phyloP scores from a whole-genome alignment of 2,329 filamentous ascomycete genomes.

The Sarocladium oryzae region DNA sequence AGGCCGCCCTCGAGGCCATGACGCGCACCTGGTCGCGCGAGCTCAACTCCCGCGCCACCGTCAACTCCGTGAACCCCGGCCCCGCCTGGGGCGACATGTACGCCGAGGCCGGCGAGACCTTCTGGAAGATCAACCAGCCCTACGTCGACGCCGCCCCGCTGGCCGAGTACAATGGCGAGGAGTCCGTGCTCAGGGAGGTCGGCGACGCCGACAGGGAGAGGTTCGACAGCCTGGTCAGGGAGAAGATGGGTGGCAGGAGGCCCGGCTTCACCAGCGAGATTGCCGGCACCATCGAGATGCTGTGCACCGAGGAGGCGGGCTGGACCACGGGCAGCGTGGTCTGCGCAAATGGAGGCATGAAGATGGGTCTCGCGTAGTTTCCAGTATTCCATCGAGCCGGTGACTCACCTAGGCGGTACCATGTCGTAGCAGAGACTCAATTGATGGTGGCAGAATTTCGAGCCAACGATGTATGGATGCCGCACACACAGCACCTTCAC shows the following conservation, averaged over 20 bases:
- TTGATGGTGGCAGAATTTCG: no score
- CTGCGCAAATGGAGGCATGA: conserved; percentile 52
- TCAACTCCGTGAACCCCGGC: conserved; percentile 52
- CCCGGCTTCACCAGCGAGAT: conserved; percentile 44
- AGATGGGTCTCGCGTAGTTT: conserved; percentile 28
- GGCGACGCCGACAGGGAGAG: conserved; percentile 17
- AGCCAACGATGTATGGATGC: no score
- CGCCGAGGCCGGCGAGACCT: conserved; percentile 24
- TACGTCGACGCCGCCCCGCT: conserved; percentile 30
- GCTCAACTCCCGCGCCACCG: conserved; percentile 44
- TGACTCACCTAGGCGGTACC: no score
- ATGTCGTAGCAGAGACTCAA: no score
- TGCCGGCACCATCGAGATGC: conserved; percentile 64
- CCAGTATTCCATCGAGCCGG: no score
- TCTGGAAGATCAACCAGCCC: conserved; percentile 32
- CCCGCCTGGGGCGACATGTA: conserved; percentile 51
- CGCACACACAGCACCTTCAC: no score
- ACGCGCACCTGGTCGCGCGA: conserved; percentile 53
- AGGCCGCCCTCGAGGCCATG: conserved; percentile 54
- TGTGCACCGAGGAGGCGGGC: conserved; percentile 57
- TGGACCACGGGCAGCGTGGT: conserved; percentile 68
- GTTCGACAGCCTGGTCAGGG: conserved; percentile 27
- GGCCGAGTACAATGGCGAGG: conserved; percentile 26
- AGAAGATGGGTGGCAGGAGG: conserved; percentile 26
- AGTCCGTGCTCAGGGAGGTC: conserved; percentile 21